Percentiles rank a stretch among this genome's conserved stretches.
Conservation (phyloP, 768 basidiomycete species). For the Amanita rubescens region DNA sequence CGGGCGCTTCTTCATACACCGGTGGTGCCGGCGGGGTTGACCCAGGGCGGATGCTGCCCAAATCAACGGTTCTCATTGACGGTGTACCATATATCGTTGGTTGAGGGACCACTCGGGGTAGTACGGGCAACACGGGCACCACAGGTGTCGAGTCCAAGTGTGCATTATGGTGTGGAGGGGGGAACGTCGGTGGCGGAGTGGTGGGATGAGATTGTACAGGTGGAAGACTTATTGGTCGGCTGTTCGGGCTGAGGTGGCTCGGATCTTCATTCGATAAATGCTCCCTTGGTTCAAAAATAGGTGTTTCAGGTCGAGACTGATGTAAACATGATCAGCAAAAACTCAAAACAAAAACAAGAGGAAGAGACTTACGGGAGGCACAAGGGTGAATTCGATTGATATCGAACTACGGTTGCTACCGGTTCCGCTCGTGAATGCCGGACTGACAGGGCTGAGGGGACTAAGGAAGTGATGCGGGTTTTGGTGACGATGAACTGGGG, state of each 20-base stretch:
- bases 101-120: not conserved
- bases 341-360: not conserved
- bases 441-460: not conserved
- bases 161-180: not conserved
- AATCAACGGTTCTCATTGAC: not conserved
- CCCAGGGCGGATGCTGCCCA: not conserved
- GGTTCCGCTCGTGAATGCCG: not conserved
- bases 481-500: not conserved
- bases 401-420: not conserved
- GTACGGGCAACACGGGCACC: not conserved
- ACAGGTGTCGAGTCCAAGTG: not conserved
- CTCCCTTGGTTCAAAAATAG: not conserved
- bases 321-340: not conserved
- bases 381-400: not conserved
- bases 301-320: conserved; percentile 1
- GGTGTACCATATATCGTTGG: conserved; percentile 4
- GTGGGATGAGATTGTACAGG: not conserved
- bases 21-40: not conserved
- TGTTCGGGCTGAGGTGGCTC: conserved; percentile 3
- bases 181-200: not conserved
- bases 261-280: not conserved
- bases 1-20: conserved; percentile 4
- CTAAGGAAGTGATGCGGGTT: not conserved
- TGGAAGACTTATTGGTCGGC: not conserved
- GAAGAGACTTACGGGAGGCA: conserved; percentile 1